Percentiles rank a stretch among this genome's conserved stretches.
These are phyloP conservation scores for Physcomitrium patens DNA, from an alignment of 225 moss, liverwort and hornwort species.

Conservation along the genomic window DNA sequence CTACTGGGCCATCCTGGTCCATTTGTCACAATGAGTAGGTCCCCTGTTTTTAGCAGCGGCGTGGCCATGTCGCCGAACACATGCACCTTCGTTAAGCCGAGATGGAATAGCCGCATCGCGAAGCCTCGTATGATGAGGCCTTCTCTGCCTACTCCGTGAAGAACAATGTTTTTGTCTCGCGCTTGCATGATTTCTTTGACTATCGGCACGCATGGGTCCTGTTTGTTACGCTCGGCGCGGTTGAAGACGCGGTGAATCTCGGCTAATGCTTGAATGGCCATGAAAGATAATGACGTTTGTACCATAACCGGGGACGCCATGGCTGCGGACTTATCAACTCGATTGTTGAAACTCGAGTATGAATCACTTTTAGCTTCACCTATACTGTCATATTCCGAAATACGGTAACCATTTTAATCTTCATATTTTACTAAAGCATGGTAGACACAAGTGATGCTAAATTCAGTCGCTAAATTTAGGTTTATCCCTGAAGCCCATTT, in stretches of 20 bases:
- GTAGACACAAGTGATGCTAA: too few species aligned
- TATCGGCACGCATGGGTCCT: slow-evolving; percentile 70
- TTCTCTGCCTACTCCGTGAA: slow-evolving; percentile 82
- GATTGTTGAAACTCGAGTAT: background rate
- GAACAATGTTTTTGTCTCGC: slow-evolving; percentile 62
- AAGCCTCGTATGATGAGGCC: slow-evolving; percentile 87
- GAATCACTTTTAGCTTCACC: too few species aligned
- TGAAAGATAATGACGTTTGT: slow-evolving; percentile 75
- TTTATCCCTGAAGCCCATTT: background rate
- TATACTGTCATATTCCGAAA: too few species aligned
- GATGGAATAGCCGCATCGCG: slow-evolving; percentile 83
- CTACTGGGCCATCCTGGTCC: slow-evolving; percentile 83
- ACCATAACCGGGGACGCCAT: slow-evolving; percentile 56
- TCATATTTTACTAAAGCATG: too few species aligned
- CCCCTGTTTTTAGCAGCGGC: slow-evolving; percentile 64
- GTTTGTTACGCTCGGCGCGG: slow-evolving; percentile 61
- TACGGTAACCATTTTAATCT: too few species aligned
- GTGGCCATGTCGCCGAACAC: slow-evolving; percentile 85
- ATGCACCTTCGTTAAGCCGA: slow-evolving; percentile 66
- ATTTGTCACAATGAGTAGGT: slow-evolving; percentile 76
- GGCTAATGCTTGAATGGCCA: slow-evolving; percentile 84
- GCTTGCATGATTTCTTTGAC: slow-evolving; percentile 83
- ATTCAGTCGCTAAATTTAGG: too few species aligned
- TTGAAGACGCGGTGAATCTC: slow-evolving; percentile 94
- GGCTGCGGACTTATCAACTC: background rate